phyloP scores from a whole-genome alignment of 805 yeast genomes.

The Metschnikowia drakensbergensis region DNA sequence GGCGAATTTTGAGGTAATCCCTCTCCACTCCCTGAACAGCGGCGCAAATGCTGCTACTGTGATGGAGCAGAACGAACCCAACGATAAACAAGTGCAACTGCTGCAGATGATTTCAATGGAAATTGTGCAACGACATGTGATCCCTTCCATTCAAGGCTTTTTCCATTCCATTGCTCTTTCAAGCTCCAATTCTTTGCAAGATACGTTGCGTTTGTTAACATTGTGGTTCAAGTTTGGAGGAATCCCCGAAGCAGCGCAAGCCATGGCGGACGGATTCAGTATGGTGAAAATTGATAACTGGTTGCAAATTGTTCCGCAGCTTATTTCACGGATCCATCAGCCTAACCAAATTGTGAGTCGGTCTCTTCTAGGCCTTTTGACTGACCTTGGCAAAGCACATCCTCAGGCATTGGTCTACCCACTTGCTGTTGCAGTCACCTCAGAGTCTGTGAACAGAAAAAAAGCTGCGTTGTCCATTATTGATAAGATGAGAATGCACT shows the following conservation, averaged over 20 bases:
- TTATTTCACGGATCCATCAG: slow-evolving; percentile 94
- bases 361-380: slow-evolving; percentile 71
- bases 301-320: slow-evolving; percentile 93
- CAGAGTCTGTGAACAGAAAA: slow-evolving; percentile 86
- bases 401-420: slow-evolving; percentile 98
- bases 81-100: slow-evolving; percentile 13
- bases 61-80: slow-evolving; percentile 27
- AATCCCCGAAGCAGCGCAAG: slow-evolving; percentile 81
- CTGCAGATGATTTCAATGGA: slow-evolving; percentile 38
- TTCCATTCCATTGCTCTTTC: slow-evolving; percentile 92
- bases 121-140: slow-evolving; percentile 78
- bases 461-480: slow-evolving; percentile 88
- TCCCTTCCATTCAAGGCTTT: slow-evolving; percentile 94
- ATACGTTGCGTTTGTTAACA: slow-evolving; percentile 82
- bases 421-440: slow-evolving; percentile 89
- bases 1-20: slow-evolving; percentile 93
- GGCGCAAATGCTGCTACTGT: slow-evolving; percentile 15
- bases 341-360: slow-evolving; percentile 82
- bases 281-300: slow-evolving; percentile 89
- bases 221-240: slow-evolving; percentile 98
- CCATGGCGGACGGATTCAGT: slow-evolving; percentile 85
- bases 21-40: slow-evolving; percentile 44
- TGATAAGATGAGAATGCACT: slow-evolving; percentile 87
- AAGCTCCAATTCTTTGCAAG: slow-evolving; percentile 83
- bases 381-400: slow-evolving; percentile 90